Percentiles rank a stretch among this genome's conserved stretches.
Conservation (phyloP, 2,329 filamentous ascomycete species). For the Metarhizium guizhouense region DNA sequence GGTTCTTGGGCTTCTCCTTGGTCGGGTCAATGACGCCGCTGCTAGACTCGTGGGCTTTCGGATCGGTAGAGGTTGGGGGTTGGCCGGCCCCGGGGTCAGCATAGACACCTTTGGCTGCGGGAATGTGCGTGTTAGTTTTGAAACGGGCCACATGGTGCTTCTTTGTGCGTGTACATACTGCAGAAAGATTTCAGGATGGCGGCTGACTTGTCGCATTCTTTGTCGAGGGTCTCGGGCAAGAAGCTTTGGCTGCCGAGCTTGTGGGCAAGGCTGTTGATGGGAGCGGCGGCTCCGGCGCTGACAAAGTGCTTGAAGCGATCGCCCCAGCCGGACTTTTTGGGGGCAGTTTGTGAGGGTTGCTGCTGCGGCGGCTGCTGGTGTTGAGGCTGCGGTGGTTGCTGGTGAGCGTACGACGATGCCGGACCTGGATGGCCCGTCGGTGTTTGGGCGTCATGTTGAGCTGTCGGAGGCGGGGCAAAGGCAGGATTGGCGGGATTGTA, state of each 20-base stretch:
- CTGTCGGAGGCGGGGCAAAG: slow-evolving; percentile 19
- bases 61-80: slow-evolving; percentile 21
- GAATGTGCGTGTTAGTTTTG: background rate
- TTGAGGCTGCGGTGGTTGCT: background rate
- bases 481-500: slow-evolving; percentile 15
- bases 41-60: slow-evolving; percentile 18
- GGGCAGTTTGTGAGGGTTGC: background rate
- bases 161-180: slow-evolving; percentile 42
- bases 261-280: slow-evolving; percentile 74
- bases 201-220: slow-evolving; percentile 85
- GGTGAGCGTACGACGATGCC: background rate
- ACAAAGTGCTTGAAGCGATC: slow-evolving; percentile 20
- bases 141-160: background rate
- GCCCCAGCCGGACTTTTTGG: slow-evolving; percentile 16
- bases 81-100: slow-evolving; percentile 24
- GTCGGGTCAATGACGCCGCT: slow-evolving; percentile 21
- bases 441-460: background rate
- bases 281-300: slow-evolving; percentile 47
- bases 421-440: background rate
- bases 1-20: slow-evolving; percentile 32
- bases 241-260: slow-evolving; percentile 78
- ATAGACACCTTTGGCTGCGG: slow-evolving; percentile 43
- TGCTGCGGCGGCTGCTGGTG: slow-evolving; percentile 6
- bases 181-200: slow-evolving; percentile 79
- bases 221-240: slow-evolving; percentile 76